Evolutionary conservation across 495 filamentous ascomycete genomes (phyloP), one percentile per base, ranked within the genome.

Genomic region (Cenococcum geophilum): DNA sequence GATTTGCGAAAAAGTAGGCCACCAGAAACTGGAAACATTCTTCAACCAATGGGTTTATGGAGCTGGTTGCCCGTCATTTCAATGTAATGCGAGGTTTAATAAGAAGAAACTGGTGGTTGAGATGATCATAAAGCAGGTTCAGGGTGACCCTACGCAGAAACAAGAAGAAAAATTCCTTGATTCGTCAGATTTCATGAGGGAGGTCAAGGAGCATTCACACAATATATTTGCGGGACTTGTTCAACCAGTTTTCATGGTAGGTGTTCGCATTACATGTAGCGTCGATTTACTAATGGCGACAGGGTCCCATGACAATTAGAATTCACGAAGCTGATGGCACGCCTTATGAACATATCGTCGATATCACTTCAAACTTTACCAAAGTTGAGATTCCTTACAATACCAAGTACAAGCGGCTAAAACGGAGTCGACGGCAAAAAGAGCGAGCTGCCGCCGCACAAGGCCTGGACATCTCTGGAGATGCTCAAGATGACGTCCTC

Each of bases 261-360:
- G 32, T 70, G 56, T n/a, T 25, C 14, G 21, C 53, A 8, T 20
- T 40, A 18, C 11, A 18, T 1, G 10, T 8, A 9, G 8, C 6
- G 37, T 11, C 34, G 37, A 20, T 55, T 11, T 49, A 18, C 40
- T 45, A 45, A 45, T 14, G 14, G 18, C 3, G 18, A 45, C 40
- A 45, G 40, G 47, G 61, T 35, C 92, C 95, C 0, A 95, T 97
- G 88, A 97, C 93, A 0, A 88, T 99, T 65, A 83, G 95, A 49
- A 97, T 99, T 62, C 93, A 99, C 76, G 93, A 99, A 75, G 95
- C 93, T 25, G 95, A 99, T 71, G 93, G 93, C 16, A 97, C 95
- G 1, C 93, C 93, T 21, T 99, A 99, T 72, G 93, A 99, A 73
- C 93, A 99, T 70, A 95, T 96, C 65, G 89, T 96, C 25, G 88